phyloP scores from a whole-genome alignment of 441 rosid genomes.

The Biscutella laevigata region DNA sequence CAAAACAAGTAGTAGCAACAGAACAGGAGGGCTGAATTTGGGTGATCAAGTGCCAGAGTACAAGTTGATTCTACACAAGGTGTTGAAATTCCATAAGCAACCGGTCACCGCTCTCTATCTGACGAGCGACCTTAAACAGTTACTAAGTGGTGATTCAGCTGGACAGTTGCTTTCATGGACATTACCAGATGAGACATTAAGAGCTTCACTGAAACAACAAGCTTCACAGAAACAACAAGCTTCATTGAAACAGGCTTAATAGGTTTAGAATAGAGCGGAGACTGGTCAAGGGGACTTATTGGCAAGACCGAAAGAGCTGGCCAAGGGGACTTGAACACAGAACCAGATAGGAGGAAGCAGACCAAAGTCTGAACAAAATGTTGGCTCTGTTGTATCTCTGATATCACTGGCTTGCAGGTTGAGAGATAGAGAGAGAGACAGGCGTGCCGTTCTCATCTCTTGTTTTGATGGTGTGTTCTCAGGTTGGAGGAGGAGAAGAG shows the following conservation, averaged over 20 bases:
- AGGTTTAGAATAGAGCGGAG: constrained; percentile 16
- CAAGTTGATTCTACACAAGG: constrained; percentile 76
- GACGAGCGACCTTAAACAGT: constrained; percentile 77
- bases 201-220: constrained; percentile 44
- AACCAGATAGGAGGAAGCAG: constrained; percentile 22
- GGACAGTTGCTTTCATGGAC: constrained; percentile 94
- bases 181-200: constrained; percentile 64
- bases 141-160: constrained; percentile 82
- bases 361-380: constrained; percentile 12
- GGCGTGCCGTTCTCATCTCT: constrained; percentile 1
- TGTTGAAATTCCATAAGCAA: constrained; percentile 80
- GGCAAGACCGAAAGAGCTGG: constrained; percentile 24
- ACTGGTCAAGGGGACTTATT: no score
- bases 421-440: constrained; percentile 13
- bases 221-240: constrained; percentile 43
- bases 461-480: constrained; percentile 18
- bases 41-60: constrained; percentile 66
- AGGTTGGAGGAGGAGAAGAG: constrained; percentile 13
- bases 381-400: constrained; percentile 10
- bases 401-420: constrained; percentile 18
- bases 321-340: constrained; percentile 17
- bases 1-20: constrained; percentile 40
- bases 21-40: constrained; percentile 51
- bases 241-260: constrained; percentile 15
- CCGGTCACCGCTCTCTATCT: constrained; percentile 84